Evolutionary conservation across 179 eudicot genomes (phyloP), one percentile per base, ranked within the genome.

Genomic region (Beta macrorhiza): DNA sequence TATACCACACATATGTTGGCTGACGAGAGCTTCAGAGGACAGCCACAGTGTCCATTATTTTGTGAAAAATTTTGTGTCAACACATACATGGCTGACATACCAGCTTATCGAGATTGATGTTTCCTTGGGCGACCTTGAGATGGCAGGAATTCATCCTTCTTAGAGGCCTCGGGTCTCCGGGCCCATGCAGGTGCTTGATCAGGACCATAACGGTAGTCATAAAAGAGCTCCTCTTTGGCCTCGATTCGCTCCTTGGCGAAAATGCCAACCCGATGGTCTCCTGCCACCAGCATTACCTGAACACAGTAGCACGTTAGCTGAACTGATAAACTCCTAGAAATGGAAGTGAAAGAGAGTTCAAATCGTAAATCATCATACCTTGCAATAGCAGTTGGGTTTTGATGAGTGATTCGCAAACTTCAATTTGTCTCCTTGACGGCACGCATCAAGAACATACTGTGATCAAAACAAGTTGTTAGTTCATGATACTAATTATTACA

Each of bases 361-460:
- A 74, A 15, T 42, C 44, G 10, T 25, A 32, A 52, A 72, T 61
- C 32, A 42, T 10, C 42, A 44, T 83, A 94, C 99, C 97, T 90
- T 94, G 74, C 98, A 97, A 79, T 90, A 91, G 81, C 99, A 96
- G 87, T 96, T 96, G 22, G 99, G 99, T 51, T 85, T 91, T 69
- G 92, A 83, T 29, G 99, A 96, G 85, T 97, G 98, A 80, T 97
- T 97, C 6, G 99, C 98, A 67, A 97, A 97, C 84, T 97, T 97
- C 87, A 96, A 82, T 81, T 96, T 92, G 90, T 92, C 97, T 82
- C 99, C 99, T 77, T 89, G 89, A 83, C 99, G 99, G 77, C 84
- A 92, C 58, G 99, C 99, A 88, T 96, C 99, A 81, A 96, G 93
- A 63, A 93, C 97, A 88, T 91, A 91, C 99, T 96, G 97, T 15